Base-by-base conservation (phyloP, 768 basidiomycete species). In the Termitomyces eurrhizus region DNA sequence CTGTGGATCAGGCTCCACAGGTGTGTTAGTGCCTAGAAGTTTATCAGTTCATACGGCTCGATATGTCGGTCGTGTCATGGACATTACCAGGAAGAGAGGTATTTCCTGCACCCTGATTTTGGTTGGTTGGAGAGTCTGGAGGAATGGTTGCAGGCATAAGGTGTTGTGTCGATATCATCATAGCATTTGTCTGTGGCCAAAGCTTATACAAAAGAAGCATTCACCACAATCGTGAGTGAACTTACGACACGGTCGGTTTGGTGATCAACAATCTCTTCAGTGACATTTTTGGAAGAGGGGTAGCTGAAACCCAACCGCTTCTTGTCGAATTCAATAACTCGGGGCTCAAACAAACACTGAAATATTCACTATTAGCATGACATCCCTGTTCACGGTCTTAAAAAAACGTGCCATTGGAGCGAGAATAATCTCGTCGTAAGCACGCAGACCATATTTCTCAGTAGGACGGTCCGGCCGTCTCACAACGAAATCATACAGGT, bases 351-450 rank as follows among this genome's bases (percentile, higher is more conserved):
- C 36, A 98, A 77, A 67, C 90, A 90, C 95, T 98, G 65, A 33
- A n/a, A 37, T 26, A 58, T 59, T 33, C 6, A n/a, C 33, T 1
- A 7, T 45, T 9, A 51, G 7, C 41, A 39, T 21, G 36, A 46
- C 1, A 32, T 39, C 7, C 11, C 35, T n/a, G 2, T 53, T 16
- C 14, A 33, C n/a, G 41, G 37, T 8, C 4, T 14, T n/a, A 42
- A 3, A 41, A 49, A 59, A 57, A 62, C 35, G 18, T 67, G 95
- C 97, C 88, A 96, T 92, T 2, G 96, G 93, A 0, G 95, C 94
- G 36, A 98, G 77, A 61, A 97, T 95, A 55, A 92, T 88, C 73
- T 99, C 97, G 69, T 98, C 96, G 69, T 97, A 98, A 2, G 92
- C 89, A 32, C 94, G 86, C 48, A 97, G 76, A 32, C 86, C 89